These are phyloP conservation scores for Mariannaea sp. DNA, from an alignment of 2,329 filamentous ascomycete genomes.

Conservation along the genomic window DNA sequence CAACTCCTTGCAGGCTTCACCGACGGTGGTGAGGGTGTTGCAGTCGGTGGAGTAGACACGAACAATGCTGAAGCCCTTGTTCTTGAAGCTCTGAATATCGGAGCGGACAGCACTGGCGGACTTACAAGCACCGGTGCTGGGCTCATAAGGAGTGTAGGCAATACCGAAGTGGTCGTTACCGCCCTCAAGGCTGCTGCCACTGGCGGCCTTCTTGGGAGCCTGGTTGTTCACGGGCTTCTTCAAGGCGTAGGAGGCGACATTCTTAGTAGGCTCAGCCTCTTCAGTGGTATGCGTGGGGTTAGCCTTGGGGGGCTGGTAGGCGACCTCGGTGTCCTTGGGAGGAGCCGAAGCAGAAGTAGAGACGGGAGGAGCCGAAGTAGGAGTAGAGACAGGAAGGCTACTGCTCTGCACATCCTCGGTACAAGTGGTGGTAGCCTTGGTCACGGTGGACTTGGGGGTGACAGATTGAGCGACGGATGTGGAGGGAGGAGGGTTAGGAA, in stretches of 20 bases:
- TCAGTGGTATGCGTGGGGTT: constrained; percentile 18
- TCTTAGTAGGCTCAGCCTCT: constrained; percentile 15
- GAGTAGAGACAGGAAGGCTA: constrained; percentile 77
- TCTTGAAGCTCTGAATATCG: constrained; percentile 67
- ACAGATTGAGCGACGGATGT: constrained; percentile 21
- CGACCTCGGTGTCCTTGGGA: too few relatives aligned
- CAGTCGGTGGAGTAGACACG: constrained; percentile 95
- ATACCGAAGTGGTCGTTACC: constrained; percentile 69
- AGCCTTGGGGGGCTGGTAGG: constrained; percentile 28
- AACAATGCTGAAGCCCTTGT: constrained; percentile 69
- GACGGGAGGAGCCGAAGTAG: constrained; percentile 53
- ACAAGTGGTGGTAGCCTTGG: constrained; percentile 69
- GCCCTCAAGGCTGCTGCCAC: constrained; percentile 44
- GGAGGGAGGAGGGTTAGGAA: constrained; percentile 45
- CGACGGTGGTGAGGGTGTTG: constrained; percentile 76
- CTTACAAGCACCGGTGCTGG: constrained; percentile 67
- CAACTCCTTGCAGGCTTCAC: constrained; percentile 66
- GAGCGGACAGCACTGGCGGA: constrained; percentile 55
- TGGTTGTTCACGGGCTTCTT: constrained; percentile 28
- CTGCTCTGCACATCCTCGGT: too few relatives aligned
- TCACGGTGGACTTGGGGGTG: constrained; percentile 54
- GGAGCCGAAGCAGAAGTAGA: constrained; percentile 8
- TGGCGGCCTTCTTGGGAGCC: constrained; percentile 32
- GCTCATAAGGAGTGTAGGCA: constrained; percentile 78
- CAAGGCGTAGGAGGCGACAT: constrained; percentile 29